Evolutionary conservation across 257 asterid genomes (phyloP).

Genomic region (Lycium barbarum): DNA sequence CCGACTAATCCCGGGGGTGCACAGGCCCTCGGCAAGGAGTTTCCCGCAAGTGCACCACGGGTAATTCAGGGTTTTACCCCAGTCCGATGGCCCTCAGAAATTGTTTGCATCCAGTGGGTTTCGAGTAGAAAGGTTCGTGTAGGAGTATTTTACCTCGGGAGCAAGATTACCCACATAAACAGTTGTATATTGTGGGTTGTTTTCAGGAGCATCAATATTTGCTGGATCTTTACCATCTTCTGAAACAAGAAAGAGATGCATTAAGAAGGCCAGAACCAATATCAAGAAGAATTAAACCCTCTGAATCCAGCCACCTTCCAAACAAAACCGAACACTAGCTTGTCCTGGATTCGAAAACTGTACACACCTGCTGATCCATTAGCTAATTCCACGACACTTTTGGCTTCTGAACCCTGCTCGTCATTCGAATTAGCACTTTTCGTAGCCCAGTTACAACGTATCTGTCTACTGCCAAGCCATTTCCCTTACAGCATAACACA

Average conservation of each 20-base stretch:
- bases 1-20: too few species aligned
- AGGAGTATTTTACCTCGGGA: constrained; percentile 67
- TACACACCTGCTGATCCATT: constrained; percentile 74
- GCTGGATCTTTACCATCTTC: constrained; percentile 84
- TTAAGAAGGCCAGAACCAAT: neutral
- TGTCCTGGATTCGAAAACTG: neutral
- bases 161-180: constrained; percentile 97
- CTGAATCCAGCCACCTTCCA: constrained; percentile 4
- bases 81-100: too few species aligned
- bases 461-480: constrained; percentile 97
- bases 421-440: constrained; percentile 84
- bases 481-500: constrained; percentile 55
- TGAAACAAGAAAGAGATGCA: constrained; percentile 43
- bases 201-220: constrained; percentile 84
- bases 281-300: constrained; percentile 17
- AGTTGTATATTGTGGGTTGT: constrained; percentile 83
- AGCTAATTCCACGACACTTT: constrained; percentile 82
- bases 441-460: constrained; percentile 97
- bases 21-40: too few species aligned
- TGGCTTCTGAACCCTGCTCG: constrained; percentile 75
- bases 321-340: neutral
- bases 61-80: too few species aligned
- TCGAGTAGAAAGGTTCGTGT: neutral
- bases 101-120: too few species aligned
- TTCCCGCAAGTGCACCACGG: too few species aligned